Base-by-base conservation (phyloP, 78 protist species). In the Planoprotostelium fungivorum region DNA sequence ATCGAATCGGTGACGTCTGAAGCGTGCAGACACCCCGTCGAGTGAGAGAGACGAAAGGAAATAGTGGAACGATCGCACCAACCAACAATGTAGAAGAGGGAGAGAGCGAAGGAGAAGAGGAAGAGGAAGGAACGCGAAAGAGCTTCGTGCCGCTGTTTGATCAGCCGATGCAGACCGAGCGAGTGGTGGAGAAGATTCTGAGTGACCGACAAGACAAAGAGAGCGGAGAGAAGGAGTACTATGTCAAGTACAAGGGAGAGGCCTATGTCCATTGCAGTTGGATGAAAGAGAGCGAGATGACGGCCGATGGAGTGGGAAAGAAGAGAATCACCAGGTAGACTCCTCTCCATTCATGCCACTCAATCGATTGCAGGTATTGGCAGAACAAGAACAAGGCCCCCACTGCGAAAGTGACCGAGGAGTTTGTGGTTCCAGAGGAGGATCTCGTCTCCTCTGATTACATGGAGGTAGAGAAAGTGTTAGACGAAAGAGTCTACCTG, bases 181-280 rank as follows among this genome's bases (percentile, higher is more conserved):
- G 31, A 51, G 16, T 5, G 31, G 73, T 51, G 5, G 73, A 51
- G 16, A 51, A 51, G 16, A 25, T 51, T 25, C 5, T 51, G 31
- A 25, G 31, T 51, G 73, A 51, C 73, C 5, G 73, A 51, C 5
- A 51, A 16, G 16, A 16, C 16, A 25, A 25, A 16, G n/a, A n/a
- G n/a, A 51, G 16, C 73, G 73, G 73, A 5, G 73, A 51, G 73
- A 51, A 51, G 31, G 73, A 51, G 16, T 51, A 51, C 73, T 51
- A 51, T 51, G 37, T 93, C 25, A 93, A 93, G 84, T 93, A 90
- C 91, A 87, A 88, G 87, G 95, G 84, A 35, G 34, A 89, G 63
- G 63, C 95, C 29, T 93, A 90, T 86, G 87, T 93, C 83, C 95
- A 93, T 86, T 63, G 94, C 38, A 37, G 84, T 0, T 93, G 95